Evolutionary conservation across 1,139 yeast genomes (phyloP).

Genomic region (Yamadazyma membranifaciens): DNA sequence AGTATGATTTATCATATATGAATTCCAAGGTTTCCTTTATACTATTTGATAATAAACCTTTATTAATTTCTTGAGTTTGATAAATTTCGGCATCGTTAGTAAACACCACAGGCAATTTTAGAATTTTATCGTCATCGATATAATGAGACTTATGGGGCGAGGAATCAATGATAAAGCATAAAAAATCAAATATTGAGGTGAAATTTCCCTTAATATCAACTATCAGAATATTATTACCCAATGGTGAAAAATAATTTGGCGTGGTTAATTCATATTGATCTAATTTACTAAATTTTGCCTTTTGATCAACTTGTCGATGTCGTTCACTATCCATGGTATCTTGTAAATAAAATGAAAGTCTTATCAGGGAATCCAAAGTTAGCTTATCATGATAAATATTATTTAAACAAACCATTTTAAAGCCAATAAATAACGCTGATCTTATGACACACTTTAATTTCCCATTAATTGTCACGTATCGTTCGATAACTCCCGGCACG

Average conservation of each 20-base stretch:
- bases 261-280: slow-evolving; percentile 12
- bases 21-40: slow-evolving; percentile 15
- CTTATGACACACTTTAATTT: slow-evolving; percentile 19
- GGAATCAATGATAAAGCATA: slow-evolving; percentile 12
- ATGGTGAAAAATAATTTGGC: slow-evolving; percentile 10
- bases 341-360: slow-evolving; percentile 12
- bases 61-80: slow-evolving; percentile 21
- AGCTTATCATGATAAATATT: slow-evolving; percentile 19
- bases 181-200: slow-evolving; percentile 13
- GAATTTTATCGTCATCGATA: slow-evolving; percentile 17
- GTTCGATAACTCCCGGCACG: slow-evolving; percentile 28
- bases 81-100: slow-evolving; percentile 27
- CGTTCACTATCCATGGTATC: slow-evolving; percentile 13
- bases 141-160: slow-evolving; percentile 9
- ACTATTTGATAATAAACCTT: slow-evolving; percentile 15
- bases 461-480: slow-evolving; percentile 29
- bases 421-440: slow-evolving; percentile 24
- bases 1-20: slow-evolving; percentile 14
- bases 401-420: slow-evolving; percentile 23
- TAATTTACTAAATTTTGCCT: slow-evolving; percentile 21
- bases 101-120: slow-evolving; percentile 22
- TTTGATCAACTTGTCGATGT: slow-evolving; percentile 12
- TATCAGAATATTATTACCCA: slow-evolving; percentile 9
- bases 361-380: slow-evolving; percentile 32
- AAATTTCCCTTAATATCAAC: slow-evolving; percentile 12